Base-by-base conservation (phyloP, 257 asterid genomes). In the Lantana camara region DNA sequence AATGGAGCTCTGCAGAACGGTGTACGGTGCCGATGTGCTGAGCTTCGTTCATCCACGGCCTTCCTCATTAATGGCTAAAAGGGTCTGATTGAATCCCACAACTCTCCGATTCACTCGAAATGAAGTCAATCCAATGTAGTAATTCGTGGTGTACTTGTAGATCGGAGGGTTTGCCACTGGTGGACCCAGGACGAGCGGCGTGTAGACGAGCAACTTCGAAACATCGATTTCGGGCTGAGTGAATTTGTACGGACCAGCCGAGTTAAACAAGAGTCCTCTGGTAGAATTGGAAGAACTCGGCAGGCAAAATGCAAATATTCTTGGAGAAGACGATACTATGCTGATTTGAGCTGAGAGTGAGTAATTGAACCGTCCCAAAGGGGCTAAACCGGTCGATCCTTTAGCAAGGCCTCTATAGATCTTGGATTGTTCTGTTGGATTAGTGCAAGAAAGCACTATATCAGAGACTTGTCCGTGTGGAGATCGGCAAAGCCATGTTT, bases 361-460 rank as follows among this genome's bases (percentile, higher is more conserved):
- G 21, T 75, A 72, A 23, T 79, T 75, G 23, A 65, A 75, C 56
- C 84, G 66, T 46, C 81, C 84, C 0, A 79, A 63, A 0, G 81
- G 61, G 1, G 84, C 84, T 56, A 79, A 38, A 21, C 84, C 81
- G 42, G 66, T 13, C 7, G 68, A 63, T 9, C 84, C 81, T 5
- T 52, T 51, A 9, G 81, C 79, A 0, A 79, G 62, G 17, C 81
- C 81, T 1, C 57, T 53, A 4, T 68, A 66, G 11, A 68, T 67
- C 54, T 16, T 60, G n/a, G n/a, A n/a, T n/a, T n/a, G 13, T 17
- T 46, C 22, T 17, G 64, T 45, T 9, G 69, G 61, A 0, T 0
- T 27, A 27, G 4, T 27, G 57, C 81, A 72, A 44, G 75, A 42
- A 42, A 79, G 56, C 42, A 75, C 37, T 0, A 72, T 35, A 6